Base-by-base conservation (phyloP, 805 yeast genomes). In the Torulaspora microellipsoides region DNA sequence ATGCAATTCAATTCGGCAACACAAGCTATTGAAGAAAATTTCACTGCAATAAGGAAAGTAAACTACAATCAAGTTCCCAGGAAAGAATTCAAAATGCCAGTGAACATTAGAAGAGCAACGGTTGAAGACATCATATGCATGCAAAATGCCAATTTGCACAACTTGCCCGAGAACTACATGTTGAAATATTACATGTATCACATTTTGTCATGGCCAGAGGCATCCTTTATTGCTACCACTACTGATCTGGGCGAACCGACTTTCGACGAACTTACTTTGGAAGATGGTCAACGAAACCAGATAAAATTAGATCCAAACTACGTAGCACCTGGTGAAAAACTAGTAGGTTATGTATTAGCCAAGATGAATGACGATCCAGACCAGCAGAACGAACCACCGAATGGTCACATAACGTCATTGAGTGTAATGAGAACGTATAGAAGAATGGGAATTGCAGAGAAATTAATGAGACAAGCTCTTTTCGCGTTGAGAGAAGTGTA, bases 311-410 rank as follows among this genome's bases (percentile, higher is more conserved):
- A 80, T 53, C 72, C 85, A 6, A 77, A 87, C 27, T 83, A 83
- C 59, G 76, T 82, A 37, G 60, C 55, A 5, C 72, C 73, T 14
- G 83, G 83, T 25, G 95, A 86, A 60, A 83, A 86, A 54, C 76
- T 93, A 28, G 95, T 93, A n/a, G 99, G 98, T 4, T 93, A 93
- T 60, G 98, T 88, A 4, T 71, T 93, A 52, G 95, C 95, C 1
- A 93, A 93, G 65, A 86, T 93, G 95, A 96, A 93, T 56, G 97
- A 90, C 63, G 96, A 89, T 58, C 89, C 90, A 28, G 81, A 78
- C 10, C 81, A 83, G 6, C 80, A 73, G 33, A 85, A 81, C 49
- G 80, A 79, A 55, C 75, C 81, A n/a, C 82, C 82, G 15, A 91
- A 87, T 58, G 99, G 98, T 1, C 99, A 93, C 69, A 82, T 93